Evolutionary conservation across 257 asterid species (phyloP).

Genomic region (Leptodermis oblonga): DNA sequence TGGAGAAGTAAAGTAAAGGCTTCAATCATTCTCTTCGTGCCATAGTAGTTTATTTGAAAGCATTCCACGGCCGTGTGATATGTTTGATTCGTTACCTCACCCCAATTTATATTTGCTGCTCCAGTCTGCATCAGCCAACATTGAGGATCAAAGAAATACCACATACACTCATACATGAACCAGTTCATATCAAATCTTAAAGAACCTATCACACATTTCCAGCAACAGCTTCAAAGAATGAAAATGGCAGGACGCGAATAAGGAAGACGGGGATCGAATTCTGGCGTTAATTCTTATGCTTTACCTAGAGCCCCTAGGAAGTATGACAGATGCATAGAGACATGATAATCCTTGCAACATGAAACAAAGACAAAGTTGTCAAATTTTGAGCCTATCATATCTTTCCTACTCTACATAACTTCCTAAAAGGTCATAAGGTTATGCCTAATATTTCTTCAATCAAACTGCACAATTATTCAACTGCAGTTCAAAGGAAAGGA

Average conservation of each 20-base stretch:
- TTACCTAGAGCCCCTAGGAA: too few relatives aligned
- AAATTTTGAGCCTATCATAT: neutral
- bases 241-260: too few relatives aligned
- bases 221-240: too few relatives aligned
- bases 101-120: constrained; percentile 20
- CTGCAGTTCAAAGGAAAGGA: neutral
- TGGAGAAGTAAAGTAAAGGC: constrained; percentile 47
- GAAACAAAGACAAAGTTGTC: neutral
- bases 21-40: constrained; percentile 37
- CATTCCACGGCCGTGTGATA: constrained; percentile 44
- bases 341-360: neutral
- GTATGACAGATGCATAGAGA: too few relatives aligned
- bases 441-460: neutral
- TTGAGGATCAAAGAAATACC: neutral
- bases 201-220: too few relatives aligned
- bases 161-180: too few relatives aligned
- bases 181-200: too few relatives aligned
- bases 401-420: neutral
- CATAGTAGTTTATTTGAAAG: constrained; percentile 47
- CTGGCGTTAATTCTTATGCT: too few relatives aligned
- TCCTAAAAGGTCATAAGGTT: neutral
- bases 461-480: neutral
- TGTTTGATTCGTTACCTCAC: constrained; percentile 18
- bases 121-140: neutral
- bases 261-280: too few relatives aligned